These are phyloP conservation scores for Thalia dealbata DNA, from an alignment of 176 grass and related monocot species.

Conservation along the genomic window DNA sequence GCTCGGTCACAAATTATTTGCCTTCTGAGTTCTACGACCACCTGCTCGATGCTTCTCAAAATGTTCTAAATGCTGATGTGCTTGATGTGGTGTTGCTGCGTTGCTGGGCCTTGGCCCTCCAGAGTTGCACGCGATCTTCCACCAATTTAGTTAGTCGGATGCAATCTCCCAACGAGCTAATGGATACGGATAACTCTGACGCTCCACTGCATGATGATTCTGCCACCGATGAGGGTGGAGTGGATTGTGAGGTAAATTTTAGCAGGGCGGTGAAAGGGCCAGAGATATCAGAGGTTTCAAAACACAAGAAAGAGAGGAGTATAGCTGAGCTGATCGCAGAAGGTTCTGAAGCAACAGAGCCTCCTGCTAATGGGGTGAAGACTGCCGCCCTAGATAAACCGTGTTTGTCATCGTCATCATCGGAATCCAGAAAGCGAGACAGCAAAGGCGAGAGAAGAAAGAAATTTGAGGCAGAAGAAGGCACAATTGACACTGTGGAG, in stretches of 20 bases:
- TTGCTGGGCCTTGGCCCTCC: slow-evolving; percentile 3
- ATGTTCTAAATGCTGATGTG: not conserved
- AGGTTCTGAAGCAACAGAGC: not conserved
- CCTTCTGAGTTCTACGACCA: slow-evolving; percentile 5
- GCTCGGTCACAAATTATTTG: not conserved
- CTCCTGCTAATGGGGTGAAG: not conserved
- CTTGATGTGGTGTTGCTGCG: slow-evolving; percentile 12
- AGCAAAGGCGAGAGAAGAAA: not conserved
- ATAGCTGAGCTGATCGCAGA: slow-evolving; percentile 17
- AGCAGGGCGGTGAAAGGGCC: slow-evolving; percentile 4
- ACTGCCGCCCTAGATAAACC: too few species aligned
- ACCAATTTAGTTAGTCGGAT: too few species aligned
- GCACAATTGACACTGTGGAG: too few species aligned
- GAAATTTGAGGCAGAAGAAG: not conserved
- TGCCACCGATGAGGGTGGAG: not conserved
- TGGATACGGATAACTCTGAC: not conserved
- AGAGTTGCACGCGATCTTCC: too few species aligned
- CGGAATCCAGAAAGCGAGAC: not conserved
- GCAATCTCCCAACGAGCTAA: not conserved
- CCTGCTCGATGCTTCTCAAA: not conserved
- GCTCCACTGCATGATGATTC: too few species aligned
- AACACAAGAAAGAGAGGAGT: slow-evolving; percentile 17
- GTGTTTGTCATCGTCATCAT: not conserved
- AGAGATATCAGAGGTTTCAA: slow-evolving; percentile 4
- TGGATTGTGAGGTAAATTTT: not conserved